Percentiles rank a stretch among this genome's conserved stretches.
Conservation (phyloP, 441 rosid species). For the Eruca vesicaria region DNA sequence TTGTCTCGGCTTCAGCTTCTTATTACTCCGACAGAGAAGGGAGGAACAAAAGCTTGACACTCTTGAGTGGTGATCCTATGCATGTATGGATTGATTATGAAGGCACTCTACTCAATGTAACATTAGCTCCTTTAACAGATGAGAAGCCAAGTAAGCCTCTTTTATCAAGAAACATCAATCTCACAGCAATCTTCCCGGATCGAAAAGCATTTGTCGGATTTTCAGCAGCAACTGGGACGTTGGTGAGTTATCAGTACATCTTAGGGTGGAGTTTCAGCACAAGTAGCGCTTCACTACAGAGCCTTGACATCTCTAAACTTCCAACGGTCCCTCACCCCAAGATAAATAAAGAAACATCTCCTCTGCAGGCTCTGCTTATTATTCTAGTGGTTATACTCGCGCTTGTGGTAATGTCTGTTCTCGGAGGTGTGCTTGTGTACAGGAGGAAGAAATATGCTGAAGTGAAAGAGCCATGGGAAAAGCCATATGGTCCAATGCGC, state of each 20-base stretch:
- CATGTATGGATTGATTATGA: constrained; percentile 58
- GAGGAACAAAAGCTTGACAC: constrained; percentile 31
- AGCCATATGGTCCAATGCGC: constrained; percentile 46
- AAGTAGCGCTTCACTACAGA: constrained; percentile 33
- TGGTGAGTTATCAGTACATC: constrained; percentile 38
- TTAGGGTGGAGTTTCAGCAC: constrained; percentile 72
- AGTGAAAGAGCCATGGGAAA: constrained; percentile 48
- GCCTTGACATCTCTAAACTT: constrained; percentile 32
- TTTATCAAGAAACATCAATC: constrained; percentile 40
- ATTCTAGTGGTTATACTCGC: not conserved
- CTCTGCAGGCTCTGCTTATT: not conserved
- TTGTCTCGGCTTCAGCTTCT: constrained; percentile 30
- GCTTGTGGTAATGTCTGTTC: not conserved
- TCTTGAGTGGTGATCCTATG: constrained; percentile 39
- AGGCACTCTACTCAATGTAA: constrained; percentile 40
- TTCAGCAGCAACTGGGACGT: constrained; percentile 63
- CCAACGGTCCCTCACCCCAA: constrained; percentile 32
- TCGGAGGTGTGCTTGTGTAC: not conserved
- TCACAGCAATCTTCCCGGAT: constrained; percentile 46
- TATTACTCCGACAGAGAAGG: constrained; percentile 35
- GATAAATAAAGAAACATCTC: not conserved
- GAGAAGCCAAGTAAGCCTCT: constrained; percentile 32
- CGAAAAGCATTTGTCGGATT: constrained; percentile 58
- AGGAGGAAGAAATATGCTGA: constrained; percentile 35
- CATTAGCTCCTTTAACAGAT: constrained; percentile 4